phyloP scores from a whole-genome alignment of 2,329 filamentous ascomycete genomes.

The Hymenoscyphus fraxineus region DNA sequence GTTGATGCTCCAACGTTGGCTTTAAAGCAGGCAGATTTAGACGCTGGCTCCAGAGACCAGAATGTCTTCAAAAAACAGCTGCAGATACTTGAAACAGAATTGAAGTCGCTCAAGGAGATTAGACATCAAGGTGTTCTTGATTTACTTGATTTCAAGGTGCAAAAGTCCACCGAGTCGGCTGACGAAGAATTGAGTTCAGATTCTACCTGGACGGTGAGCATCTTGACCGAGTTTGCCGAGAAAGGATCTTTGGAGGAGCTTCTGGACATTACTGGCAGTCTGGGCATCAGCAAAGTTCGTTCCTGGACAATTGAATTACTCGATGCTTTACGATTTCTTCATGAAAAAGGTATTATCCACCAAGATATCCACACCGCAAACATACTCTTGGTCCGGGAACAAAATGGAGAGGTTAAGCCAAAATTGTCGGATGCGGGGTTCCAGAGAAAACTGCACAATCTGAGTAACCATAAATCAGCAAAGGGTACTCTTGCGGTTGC shows the following conservation, averaged over 20 bases:
- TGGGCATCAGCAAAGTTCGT: conserved; percentile 72
- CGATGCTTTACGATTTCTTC: conserved; percentile 82
- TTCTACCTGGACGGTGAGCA: conserved; percentile 64
- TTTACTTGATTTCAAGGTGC: conserved; percentile 79
- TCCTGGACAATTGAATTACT: conserved; percentile 91
- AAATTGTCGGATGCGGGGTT: conserved; percentile 74
- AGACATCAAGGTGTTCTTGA: conserved; percentile 74
- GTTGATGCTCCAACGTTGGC: conserved; percentile 58
- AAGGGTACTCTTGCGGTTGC: conserved; percentile 55
- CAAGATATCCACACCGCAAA: conserved; percentile 78
- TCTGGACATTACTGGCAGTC: conserved; percentile 70
- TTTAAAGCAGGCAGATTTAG: conserved; percentile 66
- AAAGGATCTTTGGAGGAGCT: conserved; percentile 81
- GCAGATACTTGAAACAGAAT: conserved; percentile 68
- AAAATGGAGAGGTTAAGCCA: conserved; percentile 64
- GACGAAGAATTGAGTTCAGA: conserved; percentile 41
- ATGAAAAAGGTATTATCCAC: conserved; percentile 79
- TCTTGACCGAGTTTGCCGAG: conserved; percentile 73
- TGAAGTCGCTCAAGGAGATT: conserved; percentile 72
- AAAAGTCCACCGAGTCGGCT: conserved; percentile 52
- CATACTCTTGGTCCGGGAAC: conserved; percentile 69
- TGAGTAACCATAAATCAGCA: conserved; percentile 51
- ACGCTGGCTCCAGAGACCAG: conserved; percentile 53
- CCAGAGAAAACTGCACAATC: conserved; percentile 62
- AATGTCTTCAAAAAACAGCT: conserved; percentile 71